Evolutionary conservation across 306 rosid genomes (phyloP), one percentile per base, ranked within the genome.

Genomic region (Castanopsis chinensis): DNA sequence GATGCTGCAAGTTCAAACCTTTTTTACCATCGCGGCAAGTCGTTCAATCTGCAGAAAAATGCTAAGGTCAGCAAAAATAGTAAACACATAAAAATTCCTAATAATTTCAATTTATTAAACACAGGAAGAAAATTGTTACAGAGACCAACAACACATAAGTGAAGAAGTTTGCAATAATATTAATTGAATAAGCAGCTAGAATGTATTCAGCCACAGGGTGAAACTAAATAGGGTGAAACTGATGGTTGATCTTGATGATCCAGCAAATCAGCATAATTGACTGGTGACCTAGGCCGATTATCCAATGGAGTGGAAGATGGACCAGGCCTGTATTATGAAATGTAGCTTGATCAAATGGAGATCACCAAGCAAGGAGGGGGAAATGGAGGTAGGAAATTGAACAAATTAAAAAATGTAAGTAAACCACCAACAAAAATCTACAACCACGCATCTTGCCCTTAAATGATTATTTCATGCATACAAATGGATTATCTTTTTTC

Each of bases 21-120:
- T 89, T 83, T 88, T 92, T 75, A 95, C 84, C 89, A 91, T 82
- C 73, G 79, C 61, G 18, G 94, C 91, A 19, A 95, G 93, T 71
- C 88, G 86, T 43, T 91, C 93, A 80, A 90, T 88, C 99, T 95
- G 97, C 82, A 83, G 76, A 69, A 75, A 77, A 78, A 58, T 53
- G 55, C 25, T 71, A 57, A 83, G 28, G 69, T 86, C 15, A 89
- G 82, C 73, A 75, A 15, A 76, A 30, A 23, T 41, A 67, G 67
- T 19, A 33, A 43, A 52, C 25, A 65, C 18, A 32, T 12, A 58
- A 19, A 56, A 28, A 9, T 12, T 49, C 30, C 27, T 15, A 54
- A 43, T 43, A 69, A 5, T 53, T 41, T 57, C 77, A 78, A 23
- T 53, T 23, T 19, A 11, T 20, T 30, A 43, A 27, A 41, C 71